Evolutionary conservation across 208 protist genomes (phyloP).

Genomic region (Leishmania amazonensis): DNA sequence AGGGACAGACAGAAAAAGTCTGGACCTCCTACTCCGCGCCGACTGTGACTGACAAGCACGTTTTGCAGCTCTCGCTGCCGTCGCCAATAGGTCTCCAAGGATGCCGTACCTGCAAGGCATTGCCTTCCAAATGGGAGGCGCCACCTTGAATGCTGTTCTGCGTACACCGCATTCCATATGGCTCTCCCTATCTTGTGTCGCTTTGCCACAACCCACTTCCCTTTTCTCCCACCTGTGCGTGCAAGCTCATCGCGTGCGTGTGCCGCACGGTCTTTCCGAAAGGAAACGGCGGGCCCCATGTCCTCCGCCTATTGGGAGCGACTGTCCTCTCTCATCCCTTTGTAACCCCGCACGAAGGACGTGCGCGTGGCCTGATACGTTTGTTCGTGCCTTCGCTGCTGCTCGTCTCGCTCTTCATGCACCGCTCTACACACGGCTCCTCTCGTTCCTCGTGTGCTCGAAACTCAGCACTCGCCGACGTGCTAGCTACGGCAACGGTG

Average conservation of each 20-base stretch:
- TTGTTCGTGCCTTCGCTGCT: background rate
- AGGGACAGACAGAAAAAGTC: background rate
- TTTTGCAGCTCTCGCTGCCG: background rate
- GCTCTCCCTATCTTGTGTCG: background rate
- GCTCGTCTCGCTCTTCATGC: constrained; percentile 4
- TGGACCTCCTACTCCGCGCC: background rate
- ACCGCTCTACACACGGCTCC: background rate
- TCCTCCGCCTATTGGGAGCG: background rate
- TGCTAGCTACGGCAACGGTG: background rate
- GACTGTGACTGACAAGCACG: background rate
- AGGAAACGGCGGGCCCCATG: background rate
- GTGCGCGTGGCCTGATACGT: background rate
- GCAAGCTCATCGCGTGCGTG: background rate
- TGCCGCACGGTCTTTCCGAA: background rate
- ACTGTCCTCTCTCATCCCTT: background rate
- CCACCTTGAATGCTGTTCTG: background rate
- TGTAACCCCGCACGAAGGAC: background rate
- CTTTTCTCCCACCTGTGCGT: background rate
- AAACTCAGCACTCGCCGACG: background rate
- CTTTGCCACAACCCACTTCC: background rate
- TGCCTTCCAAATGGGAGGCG: background rate
- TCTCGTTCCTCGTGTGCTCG: no score
- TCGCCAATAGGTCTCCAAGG: background rate
- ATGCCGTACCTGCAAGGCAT: background rate
- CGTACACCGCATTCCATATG: background rate